Percentiles rank a stretch among this genome's conserved stretches.
phyloP scores from a whole-genome alignment of 331 rosid species.

The Acacia concinna region DNA sequence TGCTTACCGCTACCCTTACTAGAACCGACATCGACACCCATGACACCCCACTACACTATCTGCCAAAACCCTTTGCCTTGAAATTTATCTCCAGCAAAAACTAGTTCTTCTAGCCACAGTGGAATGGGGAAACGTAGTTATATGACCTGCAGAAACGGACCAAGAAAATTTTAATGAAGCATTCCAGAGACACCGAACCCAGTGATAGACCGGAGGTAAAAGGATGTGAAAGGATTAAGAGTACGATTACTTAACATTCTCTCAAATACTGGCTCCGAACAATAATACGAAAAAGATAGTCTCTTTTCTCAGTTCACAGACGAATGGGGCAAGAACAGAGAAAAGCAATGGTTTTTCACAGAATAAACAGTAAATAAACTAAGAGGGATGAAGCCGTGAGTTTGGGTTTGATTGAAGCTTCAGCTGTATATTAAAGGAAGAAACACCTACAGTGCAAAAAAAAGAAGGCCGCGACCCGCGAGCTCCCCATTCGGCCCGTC shows the following conservation, averaged over 20 bases:
- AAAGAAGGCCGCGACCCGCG: too few relatives aligned
- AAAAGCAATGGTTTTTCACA: background rate
- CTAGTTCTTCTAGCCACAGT: background rate
- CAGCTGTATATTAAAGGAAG: too few relatives aligned
- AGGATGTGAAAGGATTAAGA: too few relatives aligned
- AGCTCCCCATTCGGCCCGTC: too few relatives aligned
- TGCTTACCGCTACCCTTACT: conserved; percentile 39
- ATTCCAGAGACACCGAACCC: background rate
- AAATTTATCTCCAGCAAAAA: background rate
- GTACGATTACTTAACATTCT: background rate
- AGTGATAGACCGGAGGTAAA: too few relatives aligned
- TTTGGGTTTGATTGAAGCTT: too few relatives aligned
- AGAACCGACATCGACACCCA: conserved; percentile 39
- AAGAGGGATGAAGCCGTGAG: too few relatives aligned
- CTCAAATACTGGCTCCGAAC: too few relatives aligned
- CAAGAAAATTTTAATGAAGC: background rate
- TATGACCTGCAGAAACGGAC: background rate
- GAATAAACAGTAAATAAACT: conserved; percentile 58
- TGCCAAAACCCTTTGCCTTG: background rate
- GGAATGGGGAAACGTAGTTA: background rate
- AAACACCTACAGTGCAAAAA: too few relatives aligned
- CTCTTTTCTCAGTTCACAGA: background rate
- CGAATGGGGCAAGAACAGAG: background rate
- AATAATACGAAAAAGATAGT: background rate
- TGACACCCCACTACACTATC: background rate